Evolutionary conservation across 2,329 filamentous ascomycete species (phyloP).

Genomic region (Trichoderma pleuroti): DNA sequence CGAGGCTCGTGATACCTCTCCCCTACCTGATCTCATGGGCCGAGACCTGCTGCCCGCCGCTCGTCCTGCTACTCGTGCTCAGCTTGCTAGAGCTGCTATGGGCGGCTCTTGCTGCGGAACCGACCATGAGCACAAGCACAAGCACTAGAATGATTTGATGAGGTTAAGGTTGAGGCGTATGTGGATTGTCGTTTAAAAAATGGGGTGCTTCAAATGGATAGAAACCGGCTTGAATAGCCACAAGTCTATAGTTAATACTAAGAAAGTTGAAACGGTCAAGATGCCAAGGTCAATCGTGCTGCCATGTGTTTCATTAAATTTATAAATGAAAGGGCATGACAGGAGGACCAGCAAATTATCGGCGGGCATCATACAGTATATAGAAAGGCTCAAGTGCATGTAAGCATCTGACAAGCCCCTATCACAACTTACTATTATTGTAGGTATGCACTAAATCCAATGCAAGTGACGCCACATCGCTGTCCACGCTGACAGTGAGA

Average conservation of each 20-base stretch:
- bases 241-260: not conserved
- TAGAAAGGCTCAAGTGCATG: not conserved
- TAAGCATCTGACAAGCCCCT: not conserved
- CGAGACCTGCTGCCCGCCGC: slow-evolving; percentile 27
- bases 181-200: not conserved
- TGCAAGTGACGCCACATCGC: not conserved
- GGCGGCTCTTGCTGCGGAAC: slow-evolving; percentile 23
- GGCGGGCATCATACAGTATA: not conserved
- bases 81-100: slow-evolving; percentile 28
- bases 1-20: not conserved
- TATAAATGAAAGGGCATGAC: not conserved
- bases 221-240: not conserved
- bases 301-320: too few relatives aligned
- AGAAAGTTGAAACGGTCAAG: not conserved
- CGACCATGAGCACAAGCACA: slow-evolving; percentile 13
- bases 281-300: not conserved
- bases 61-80: slow-evolving; percentile 27
- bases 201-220: not conserved
- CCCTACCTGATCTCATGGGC: slow-evolving; percentile 24
- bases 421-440: not conserved
- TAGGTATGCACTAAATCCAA: not conserved
- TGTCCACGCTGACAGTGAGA: not conserved
- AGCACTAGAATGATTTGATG: slow-evolving; percentile 11
- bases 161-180: not conserved
- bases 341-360: not conserved